Evolutionary conservation across 2,329 filamentous ascomycete species (phyloP).

Genomic region (Aspergillus sp.): DNA sequence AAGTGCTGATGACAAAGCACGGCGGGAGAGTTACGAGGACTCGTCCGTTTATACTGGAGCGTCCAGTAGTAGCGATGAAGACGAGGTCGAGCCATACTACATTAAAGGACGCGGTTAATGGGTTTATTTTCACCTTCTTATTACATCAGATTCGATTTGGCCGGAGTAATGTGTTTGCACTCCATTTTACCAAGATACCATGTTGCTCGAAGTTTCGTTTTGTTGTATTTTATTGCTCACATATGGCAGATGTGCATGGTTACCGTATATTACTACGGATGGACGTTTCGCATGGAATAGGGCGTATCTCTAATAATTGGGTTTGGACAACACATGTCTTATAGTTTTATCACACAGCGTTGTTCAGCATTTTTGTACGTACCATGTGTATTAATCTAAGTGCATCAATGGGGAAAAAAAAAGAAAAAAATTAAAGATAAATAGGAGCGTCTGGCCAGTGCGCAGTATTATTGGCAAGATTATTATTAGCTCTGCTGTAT

Average conservation of each 20-base stretch:
- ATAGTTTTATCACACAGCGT: neutral
- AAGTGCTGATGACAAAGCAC: constrained; percentile 26
- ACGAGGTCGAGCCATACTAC: constrained; percentile 30
- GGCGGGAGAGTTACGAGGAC: constrained; percentile 28
- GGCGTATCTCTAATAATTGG: neutral
- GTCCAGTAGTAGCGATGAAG: constrained; percentile 35
- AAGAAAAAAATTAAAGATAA: too few relatives aligned
- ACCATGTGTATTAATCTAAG: neutral
- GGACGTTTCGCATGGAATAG: neutral
- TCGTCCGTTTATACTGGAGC: constrained; percentile 30
- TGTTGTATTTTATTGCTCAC: neutral
- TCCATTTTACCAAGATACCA: constrained; percentile 19
- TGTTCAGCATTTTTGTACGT: neutral
- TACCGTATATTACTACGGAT: neutral
- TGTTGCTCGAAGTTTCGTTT: constrained; percentile 1
- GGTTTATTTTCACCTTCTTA: neutral
- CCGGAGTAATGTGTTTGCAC: neutral
- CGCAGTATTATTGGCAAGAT: too few relatives aligned
- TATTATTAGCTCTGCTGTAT: too few relatives aligned
- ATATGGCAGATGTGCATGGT: neutral
- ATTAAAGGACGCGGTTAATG: constrained; percentile 23
- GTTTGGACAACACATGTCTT: neutral
- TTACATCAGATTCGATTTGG: neutral
- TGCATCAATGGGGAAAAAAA: neutral
- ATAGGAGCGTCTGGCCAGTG: too few relatives aligned